A percentile compares a stretch with the other conserved stretches of the same genome.
Conservation (phyloP, 176 grass and related monocot genomes). For the Aegilops bicornis region DNA sequence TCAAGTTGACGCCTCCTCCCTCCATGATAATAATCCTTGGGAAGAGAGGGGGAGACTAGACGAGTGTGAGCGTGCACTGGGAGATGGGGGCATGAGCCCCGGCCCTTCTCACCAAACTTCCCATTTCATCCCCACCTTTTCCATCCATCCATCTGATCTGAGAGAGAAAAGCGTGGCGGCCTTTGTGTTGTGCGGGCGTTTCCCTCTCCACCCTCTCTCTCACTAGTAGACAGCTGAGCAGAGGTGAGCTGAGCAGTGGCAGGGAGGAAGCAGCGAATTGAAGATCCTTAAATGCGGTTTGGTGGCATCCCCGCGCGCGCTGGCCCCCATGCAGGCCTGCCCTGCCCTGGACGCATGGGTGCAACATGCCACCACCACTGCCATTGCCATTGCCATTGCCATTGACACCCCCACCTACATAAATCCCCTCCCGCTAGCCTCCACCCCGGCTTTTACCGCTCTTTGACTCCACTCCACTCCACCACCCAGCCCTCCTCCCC, state of each 20-base stretch:
- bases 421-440: slow-evolving; percentile 11
- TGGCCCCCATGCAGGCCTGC: slow-evolving; percentile 8
- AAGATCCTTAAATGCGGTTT: slow-evolving; percentile 76
- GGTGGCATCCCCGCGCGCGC: slow-evolving; percentile 41
- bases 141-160: background rate
- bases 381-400: background rate
- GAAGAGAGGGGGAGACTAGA: background rate
- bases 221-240: too few relatives aligned
- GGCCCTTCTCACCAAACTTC: slow-evolving; percentile 42
- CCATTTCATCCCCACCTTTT: slow-evolving; percentile 35
- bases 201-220: background rate
- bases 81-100: background rate
- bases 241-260: slow-evolving; percentile 22
- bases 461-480: slow-evolving; percentile 58
- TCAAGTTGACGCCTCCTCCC: background rate
- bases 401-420: slow-evolving; percentile 32
- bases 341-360: background rate
- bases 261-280: slow-evolving; percentile 46
- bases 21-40: background rate
- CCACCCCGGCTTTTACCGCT: slow-evolving; percentile 21
- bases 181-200: slow-evolving; percentile 38
- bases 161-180: slow-evolving; percentile 21
- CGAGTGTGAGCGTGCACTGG: too few relatives aligned
- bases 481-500: background rate
- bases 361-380: background rate